Conservation (phyloP, 345 rosid species). For the Streptanthus diversifolius region DNA sequence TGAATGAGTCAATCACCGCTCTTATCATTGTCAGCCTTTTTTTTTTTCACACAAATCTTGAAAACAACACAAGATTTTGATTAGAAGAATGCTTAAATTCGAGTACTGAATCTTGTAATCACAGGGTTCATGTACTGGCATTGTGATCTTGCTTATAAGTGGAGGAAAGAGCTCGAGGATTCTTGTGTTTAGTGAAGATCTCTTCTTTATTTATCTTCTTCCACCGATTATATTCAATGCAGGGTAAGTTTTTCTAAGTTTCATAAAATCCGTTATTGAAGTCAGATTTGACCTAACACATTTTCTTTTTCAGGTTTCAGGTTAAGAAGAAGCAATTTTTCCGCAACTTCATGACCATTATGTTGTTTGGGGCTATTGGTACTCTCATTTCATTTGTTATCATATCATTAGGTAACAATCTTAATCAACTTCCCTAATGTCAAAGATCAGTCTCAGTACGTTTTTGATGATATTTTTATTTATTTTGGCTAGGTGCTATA, state of each 20-base stretch:
- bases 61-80: background rate
- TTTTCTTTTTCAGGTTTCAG: conserved; percentile 59
- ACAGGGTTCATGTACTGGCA: conserved; percentile 89
- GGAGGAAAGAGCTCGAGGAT: conserved; percentile 80
- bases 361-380: conserved; percentile 89
- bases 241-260: conserved; percentile 48
- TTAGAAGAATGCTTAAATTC: background rate
- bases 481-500: conserved; percentile 53
- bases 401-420: conserved; percentile 65
- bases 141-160: conserved; percentile 71
- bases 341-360: conserved; percentile 93
- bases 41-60: background rate
- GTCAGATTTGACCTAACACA: background rate
- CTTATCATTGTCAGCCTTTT: conserved; percentile 63
- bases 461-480: background rate
- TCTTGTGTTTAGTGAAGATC: conserved; percentile 89
- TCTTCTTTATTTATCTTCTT: conserved; percentile 95
- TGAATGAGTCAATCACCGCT: conserved; percentile 94
- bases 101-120: background rate
- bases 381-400: conserved; percentile 83
- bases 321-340: conserved; percentile 99
- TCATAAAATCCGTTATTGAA: background rate
- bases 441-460: background rate
- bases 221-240: conserved; percentile 98
- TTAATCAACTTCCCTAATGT: background rate